Evolutionary conservation across 2,329 filamentous ascomycete species (phyloP).

Genomic region (Cordyceps tenuipes): DNA sequence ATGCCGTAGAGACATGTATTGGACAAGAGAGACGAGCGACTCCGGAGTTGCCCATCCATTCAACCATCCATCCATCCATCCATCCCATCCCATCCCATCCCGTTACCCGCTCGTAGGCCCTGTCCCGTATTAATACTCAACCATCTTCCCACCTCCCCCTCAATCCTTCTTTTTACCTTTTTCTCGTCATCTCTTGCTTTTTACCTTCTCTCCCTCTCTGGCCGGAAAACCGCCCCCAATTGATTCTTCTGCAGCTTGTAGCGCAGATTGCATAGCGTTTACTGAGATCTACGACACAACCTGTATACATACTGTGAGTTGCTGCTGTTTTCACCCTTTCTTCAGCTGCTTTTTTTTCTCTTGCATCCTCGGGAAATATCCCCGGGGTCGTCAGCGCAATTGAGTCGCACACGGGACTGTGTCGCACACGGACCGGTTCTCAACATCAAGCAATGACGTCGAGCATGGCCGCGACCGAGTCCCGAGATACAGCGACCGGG

Average conservation of each 20-base stretch:
- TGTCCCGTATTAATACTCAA: conserved; percentile 14
- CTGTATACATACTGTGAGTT: neutral
- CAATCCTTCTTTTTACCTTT: neutral
- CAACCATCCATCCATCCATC: too few species aligned
- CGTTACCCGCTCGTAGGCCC: too few species aligned
- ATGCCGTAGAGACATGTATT: neutral
- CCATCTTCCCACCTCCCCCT: conserved; percentile 11
- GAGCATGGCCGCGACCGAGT: too few species aligned
- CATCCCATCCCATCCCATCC: neutral
- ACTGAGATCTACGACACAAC: neutral
- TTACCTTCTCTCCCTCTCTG: neutral
- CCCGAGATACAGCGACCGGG: too few species aligned
- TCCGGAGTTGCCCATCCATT: conserved; percentile 6
- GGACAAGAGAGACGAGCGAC: neutral
- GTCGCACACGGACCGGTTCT: too few species aligned
- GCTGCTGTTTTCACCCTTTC: neutral
- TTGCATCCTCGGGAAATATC: too few species aligned
- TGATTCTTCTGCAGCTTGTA: conserved; percentile 9
- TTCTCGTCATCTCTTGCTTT: conserved; percentile 5
- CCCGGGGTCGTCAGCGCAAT: too few species aligned
- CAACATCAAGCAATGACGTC: too few species aligned
- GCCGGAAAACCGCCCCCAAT: neutral
- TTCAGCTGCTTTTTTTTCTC: neutral
- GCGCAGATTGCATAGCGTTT: conserved; percentile 12
- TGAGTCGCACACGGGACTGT: too few species aligned